Evolutionary conservation across 2,329 filamentous ascomycete genomes (phyloP).

Genomic region (Aspergillus cejpii): DNA sequence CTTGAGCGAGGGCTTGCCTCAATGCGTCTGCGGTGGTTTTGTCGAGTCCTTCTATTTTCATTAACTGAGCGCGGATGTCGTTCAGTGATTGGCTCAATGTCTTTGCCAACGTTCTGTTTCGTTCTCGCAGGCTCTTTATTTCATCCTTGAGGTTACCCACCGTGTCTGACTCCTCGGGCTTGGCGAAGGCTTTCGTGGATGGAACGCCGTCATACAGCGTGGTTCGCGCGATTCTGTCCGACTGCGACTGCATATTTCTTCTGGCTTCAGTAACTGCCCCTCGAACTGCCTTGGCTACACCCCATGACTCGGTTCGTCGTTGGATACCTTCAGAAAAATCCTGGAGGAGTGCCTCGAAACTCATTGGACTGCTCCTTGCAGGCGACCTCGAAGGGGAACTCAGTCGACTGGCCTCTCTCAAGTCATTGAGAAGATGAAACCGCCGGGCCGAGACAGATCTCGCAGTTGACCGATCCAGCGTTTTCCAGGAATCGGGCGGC

Average conservation of each 20-base stretch:
- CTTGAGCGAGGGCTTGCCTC: slow-evolving; percentile 34
- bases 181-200: slow-evolving; percentile 10
- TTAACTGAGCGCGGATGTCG: slow-evolving; percentile 35
- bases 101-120: slow-evolving; percentile 38
- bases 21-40: slow-evolving; percentile 26
- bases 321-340: slow-evolving; percentile 46
- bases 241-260: slow-evolving; percentile 43
- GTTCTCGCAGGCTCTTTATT: slow-evolving; percentile 33
- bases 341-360: slow-evolving; percentile 43
- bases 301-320: slow-evolving; percentile 45
- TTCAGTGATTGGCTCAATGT: slow-evolving; percentile 39
- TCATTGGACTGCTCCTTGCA: slow-evolving; percentile 34
- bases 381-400: slow-evolving; percentile 35
- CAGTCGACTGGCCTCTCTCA: slow-evolving; percentile 24
- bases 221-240: slow-evolving; percentile 29
- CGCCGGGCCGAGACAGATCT: slow-evolving; percentile 16
- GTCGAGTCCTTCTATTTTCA: slow-evolving; percentile 21
- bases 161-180: slow-evolving; percentile 11
- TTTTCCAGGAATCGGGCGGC: slow-evolving; percentile 32
- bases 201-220: slow-evolving; percentile 15
- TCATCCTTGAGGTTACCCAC: slow-evolving; percentile 27
- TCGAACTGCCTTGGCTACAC: slow-evolving; percentile 44
- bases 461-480: slow-evolving; percentile 16
- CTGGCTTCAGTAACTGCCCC: slow-evolving; percentile 44
- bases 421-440: slow-evolving; percentile 25